Conservation (phyloP, 805 yeast genomes). For the Grigorovia yakushimaensis region DNA sequence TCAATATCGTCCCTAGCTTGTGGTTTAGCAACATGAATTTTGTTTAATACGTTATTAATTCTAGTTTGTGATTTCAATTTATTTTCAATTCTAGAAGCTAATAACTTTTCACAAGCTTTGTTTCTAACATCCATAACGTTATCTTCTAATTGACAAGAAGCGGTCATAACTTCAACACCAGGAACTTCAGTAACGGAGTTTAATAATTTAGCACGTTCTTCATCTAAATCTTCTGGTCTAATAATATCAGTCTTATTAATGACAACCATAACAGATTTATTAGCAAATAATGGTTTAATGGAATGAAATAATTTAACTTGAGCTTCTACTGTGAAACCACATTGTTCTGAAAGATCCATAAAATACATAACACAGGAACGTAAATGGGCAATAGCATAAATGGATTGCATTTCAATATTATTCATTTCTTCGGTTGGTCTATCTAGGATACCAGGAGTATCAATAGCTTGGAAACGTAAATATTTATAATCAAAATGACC, state of each 20-base stretch:
- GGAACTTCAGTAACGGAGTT: constrained; percentile 53
- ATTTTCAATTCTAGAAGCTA: constrained; percentile 93
- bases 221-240: constrained; percentile 71
- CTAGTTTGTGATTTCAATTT: constrained; percentile 89
- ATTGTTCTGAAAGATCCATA: constrained; percentile 98
- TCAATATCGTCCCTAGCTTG: constrained; percentile 76
- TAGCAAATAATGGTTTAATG: constrained; percentile 93
- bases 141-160: constrained; percentile 91
- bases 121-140: constrained; percentile 93
- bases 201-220: constrained; percentile 62
- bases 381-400: constrained; percentile 96
- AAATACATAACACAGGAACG: constrained; percentile 93
- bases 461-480: constrained; percentile 96
- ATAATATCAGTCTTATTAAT: constrained; percentile 92
- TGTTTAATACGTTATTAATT: constrained; percentile 80
- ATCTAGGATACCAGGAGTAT: constrained; percentile 97
- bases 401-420: constrained; percentile 98
- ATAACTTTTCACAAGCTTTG: constrained; percentile 92
- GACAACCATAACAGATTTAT: constrained; percentile 91
- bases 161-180: constrained; percentile 85
- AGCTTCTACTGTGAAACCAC: constrained; percentile 95
- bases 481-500: constrained; percentile 99
- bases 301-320: constrained; percentile 96
- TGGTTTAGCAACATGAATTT: constrained; percentile 91
- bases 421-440: constrained; percentile 99